phyloP scores from a whole-genome alignment of 208 protist species.

The Angomonas ambiguus region DNA sequence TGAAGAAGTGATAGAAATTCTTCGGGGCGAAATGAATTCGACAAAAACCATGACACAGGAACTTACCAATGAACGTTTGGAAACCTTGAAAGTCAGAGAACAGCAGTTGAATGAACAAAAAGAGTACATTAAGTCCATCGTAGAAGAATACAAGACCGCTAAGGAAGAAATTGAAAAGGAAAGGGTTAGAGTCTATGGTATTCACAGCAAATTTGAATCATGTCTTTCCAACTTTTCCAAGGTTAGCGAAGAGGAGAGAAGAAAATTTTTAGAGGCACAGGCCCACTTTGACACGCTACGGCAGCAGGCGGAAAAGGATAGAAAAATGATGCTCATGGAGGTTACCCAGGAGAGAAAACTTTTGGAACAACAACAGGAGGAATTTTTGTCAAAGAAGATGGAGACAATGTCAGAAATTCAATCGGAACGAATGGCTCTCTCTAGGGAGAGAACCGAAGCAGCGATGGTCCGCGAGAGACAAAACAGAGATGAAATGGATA shows the following conservation, averaged over 20 bases:
- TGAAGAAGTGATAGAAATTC: slow-evolving; percentile 47
- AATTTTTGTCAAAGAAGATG: slow-evolving; percentile 69
- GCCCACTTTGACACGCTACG: slow-evolving; percentile 76
- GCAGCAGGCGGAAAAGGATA: slow-evolving; percentile 76
- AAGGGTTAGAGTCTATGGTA: slow-evolving; percentile 42
- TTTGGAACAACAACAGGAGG: slow-evolving; percentile 82
- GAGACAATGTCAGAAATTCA: slow-evolving; percentile 73
- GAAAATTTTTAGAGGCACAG: slow-evolving; percentile 49
- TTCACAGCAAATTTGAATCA: slow-evolving; percentile 82
- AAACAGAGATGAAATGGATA: slow-evolving; percentile 66
- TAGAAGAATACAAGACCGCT: slow-evolving; percentile 47
- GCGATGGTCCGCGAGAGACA: slow-evolving; percentile 65
- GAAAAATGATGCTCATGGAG: slow-evolving; percentile 68
- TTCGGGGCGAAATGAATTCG: slow-evolving; percentile 66
- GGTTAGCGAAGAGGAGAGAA: slow-evolving; percentile 73
- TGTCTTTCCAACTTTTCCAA: slow-evolving; percentile 55
- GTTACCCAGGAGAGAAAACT: slow-evolving; percentile 77
- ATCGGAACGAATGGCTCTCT: slow-evolving; percentile 61
- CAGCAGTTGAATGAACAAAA: slow-evolving; percentile 54
- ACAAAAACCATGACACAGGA: slow-evolving; percentile 60
- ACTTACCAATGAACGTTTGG: slow-evolving; percentile 58
- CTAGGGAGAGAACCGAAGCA: slow-evolving; percentile 66
- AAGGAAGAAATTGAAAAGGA: slow-evolving; percentile 69
- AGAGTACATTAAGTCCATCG: slow-evolving; percentile 44
- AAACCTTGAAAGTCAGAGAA: slow-evolving; percentile 47